Base-by-base conservation (phyloP, 164 flowering plant genomes). In the Dillenia turbinata region DNA sequence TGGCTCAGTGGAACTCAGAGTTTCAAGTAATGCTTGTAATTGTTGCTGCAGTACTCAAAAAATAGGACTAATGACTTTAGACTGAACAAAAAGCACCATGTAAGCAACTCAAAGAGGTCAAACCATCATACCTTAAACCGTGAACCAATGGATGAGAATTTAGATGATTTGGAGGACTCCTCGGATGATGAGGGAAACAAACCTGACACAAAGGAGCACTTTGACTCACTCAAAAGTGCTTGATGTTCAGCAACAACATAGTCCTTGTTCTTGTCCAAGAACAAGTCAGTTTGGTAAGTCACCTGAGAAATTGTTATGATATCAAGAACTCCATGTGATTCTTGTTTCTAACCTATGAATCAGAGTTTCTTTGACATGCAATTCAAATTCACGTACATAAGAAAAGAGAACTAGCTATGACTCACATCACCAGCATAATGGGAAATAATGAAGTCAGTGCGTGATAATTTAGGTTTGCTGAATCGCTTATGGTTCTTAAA, bases 371-470 rank as follows among this genome's bases (percentile, higher is more conserved):
- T 33, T 33, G 40, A 33, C 40, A 33, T 33, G 5, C 40, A 33
- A 33, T 33, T 33, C 40, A 33, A 33, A 33, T 33, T 5, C 40
- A 5, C 4, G 40, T 33, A 33, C 40, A 33, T 4, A 33, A 33
- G 40, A 5, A 33, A 33, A 33, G 40, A 33, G 40, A 33, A 33
- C 40, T 33, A 33, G 40, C 40, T 33, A 43, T 50, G 58, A 75
- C 98, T 78, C 75, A 95, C 99, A 81, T 95, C 96, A 56, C 99
- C 99, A 77, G 99, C 99, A 78, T 95, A 95, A 69, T 95, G 99
- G 65, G 81, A 75, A 59, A 95, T 88, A 44, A 95, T 95, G 79
- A 95, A 95, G 75, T 95, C 98, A 12, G 89, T 84, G n/a, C 83
- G 96, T n/a, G 99, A 72, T 69, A 95, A 75, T 73, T 92, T 95